Conservation (phyloP, 768 basidiomycete genomes). For the Rhodotorula toruloides region DNA sequence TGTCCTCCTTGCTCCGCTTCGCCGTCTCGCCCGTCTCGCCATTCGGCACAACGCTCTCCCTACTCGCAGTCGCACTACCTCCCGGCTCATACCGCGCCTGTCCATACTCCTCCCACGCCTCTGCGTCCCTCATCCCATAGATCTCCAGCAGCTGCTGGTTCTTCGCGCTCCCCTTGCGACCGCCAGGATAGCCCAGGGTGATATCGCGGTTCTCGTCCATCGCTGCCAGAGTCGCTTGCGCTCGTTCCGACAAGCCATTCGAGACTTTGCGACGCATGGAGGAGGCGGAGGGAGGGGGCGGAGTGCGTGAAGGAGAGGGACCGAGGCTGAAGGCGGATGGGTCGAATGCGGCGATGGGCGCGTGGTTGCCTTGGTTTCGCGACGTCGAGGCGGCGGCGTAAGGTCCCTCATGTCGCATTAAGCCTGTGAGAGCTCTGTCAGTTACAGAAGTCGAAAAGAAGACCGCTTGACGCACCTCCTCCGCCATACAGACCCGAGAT, state of each 20-base stretch:
- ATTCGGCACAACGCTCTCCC: slow-evolving; percentile 26
- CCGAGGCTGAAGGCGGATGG: slow-evolving; percentile 34
- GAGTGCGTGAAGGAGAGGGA: neutral
- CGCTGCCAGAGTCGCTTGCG: slow-evolving; percentile 8
- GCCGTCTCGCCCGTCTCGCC: too few relatives aligned
- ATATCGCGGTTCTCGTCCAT: too few relatives aligned
- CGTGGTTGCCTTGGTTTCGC: slow-evolving; percentile 25
- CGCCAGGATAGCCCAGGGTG: too few relatives aligned
- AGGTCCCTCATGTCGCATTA: slow-evolving; percentile 37
- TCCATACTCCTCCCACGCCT: slow-evolving; percentile 39
- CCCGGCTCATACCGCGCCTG: slow-evolving; percentile 19
- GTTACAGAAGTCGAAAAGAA: too few relatives aligned
- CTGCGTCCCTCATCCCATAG: slow-evolving; percentile 32
- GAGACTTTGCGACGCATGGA: neutral
- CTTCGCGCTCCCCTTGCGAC: too few relatives aligned
- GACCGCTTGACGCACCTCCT: slow-evolving; percentile 27
- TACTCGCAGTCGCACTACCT: slow-evolving; percentile 2
- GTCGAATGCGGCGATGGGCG: slow-evolving; percentile 37
- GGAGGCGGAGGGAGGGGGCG: neutral
- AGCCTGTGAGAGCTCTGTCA: too few relatives aligned
- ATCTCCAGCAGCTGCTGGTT: slow-evolving; percentile 36
- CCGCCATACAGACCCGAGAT: slow-evolving; percentile 39
- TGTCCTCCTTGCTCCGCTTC: slow-evolving; percentile 36
- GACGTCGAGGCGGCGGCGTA: slow-evolving; percentile 33
- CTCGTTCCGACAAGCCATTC: slow-evolving; percentile 18